Conservation (phyloP, 2,329 filamentous ascomycete species). For the Colletotrichum sp. region DNA sequence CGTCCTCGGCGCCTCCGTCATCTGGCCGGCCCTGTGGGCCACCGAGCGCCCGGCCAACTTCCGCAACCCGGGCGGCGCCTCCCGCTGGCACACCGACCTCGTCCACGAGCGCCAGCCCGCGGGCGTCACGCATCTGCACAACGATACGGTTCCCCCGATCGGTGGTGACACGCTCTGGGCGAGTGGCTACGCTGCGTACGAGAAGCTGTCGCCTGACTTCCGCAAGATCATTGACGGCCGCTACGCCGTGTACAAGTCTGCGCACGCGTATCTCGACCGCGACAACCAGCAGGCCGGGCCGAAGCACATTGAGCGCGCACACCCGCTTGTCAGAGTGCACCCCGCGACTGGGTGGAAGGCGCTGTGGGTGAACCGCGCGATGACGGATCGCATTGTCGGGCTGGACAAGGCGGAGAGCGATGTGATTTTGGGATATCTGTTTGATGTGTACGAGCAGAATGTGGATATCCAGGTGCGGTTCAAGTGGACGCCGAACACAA, state of each 20-base stretch:
- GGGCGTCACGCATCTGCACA: slow-evolving; percentile 73
- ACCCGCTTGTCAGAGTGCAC: slow-evolving; percentile 73
- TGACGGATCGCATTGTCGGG: slow-evolving; percentile 73
- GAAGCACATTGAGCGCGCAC: slow-evolving; percentile 69
- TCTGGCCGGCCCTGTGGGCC: slow-evolving; percentile 73
- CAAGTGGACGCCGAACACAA: slow-evolving; percentile 71
- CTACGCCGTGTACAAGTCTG: slow-evolving; percentile 68
- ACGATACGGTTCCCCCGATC: slow-evolving; percentile 67
- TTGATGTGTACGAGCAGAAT: slow-evolving; percentile 71
- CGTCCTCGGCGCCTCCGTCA: slow-evolving; percentile 66
- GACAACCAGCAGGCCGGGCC: slow-evolving; percentile 65
- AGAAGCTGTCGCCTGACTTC: slow-evolving; percentile 74
- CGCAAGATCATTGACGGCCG: slow-evolving; percentile 73
- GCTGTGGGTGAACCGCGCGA: slow-evolving; percentile 73
- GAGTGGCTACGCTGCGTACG: slow-evolving; percentile 73
- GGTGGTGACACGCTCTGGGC: slow-evolving; percentile 79
- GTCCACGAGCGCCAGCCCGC: slow-evolving; percentile 75
- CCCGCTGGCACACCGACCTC: slow-evolving; percentile 73
- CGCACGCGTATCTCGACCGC: slow-evolving; percentile 72
- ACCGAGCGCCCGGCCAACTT: slow-evolving; percentile 67
- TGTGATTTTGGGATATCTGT: slow-evolving; percentile 69
- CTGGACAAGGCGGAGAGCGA: slow-evolving; percentile 74
- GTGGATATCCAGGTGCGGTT: slow-evolving; percentile 76
- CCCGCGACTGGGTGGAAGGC: slow-evolving; percentile 78
- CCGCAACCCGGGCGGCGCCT: slow-evolving; percentile 70